These are phyloP conservation scores for Lignosus rhinocerotis DNA, from an alignment of 1,284 basidiomycete genomes.

Conservation along the genomic window DNA sequence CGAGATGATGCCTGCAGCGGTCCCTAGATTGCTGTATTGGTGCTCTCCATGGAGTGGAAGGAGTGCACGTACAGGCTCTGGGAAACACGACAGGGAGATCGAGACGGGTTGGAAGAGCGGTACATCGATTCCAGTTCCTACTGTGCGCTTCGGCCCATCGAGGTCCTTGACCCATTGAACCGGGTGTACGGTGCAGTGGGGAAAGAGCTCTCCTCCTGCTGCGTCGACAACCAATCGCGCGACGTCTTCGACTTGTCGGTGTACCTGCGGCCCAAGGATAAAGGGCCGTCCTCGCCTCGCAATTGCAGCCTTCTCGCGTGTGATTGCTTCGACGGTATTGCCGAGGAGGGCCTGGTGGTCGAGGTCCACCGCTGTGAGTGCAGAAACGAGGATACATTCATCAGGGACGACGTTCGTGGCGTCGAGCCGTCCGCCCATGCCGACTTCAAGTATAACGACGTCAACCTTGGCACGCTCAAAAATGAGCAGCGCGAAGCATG, in stretches of 20 bases:
- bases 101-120: constrained; percentile 46
- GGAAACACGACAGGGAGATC: constrained; percentile 43
- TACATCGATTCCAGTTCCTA: constrained; percentile 39
- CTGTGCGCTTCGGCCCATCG: constrained; percentile 36
- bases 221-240: constrained; percentile 42
- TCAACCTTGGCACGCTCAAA: constrained; percentile 76
- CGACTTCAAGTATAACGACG: constrained; percentile 89
- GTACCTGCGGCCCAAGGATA: constrained; percentile 71
- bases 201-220: constrained; percentile 45
- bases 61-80: constrained; percentile 41
- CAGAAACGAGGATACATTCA: constrained; percentile 72
- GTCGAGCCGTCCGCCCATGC: constrained; percentile 91
- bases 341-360: constrained; percentile 95
- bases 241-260: constrained; percentile 49
- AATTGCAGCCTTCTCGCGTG: constrained; percentile 86
- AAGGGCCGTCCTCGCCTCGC: constrained; percentile 70
- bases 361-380: constrained; percentile 84
- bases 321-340: constrained; percentile 71
- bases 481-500: constrained; percentile 71
- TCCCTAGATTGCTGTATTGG: constrained; percentile 80
- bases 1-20: constrained; percentile 68
- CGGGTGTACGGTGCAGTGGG: constrained; percentile 30
- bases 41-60: constrained; percentile 79
- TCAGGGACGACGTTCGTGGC: constrained; percentile 90
- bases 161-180: constrained; percentile 39